These are phyloP conservation scores for Solanum appendiculatum DNA, from an alignment of 257 asterid species.

Conservation along the genomic window DNA sequence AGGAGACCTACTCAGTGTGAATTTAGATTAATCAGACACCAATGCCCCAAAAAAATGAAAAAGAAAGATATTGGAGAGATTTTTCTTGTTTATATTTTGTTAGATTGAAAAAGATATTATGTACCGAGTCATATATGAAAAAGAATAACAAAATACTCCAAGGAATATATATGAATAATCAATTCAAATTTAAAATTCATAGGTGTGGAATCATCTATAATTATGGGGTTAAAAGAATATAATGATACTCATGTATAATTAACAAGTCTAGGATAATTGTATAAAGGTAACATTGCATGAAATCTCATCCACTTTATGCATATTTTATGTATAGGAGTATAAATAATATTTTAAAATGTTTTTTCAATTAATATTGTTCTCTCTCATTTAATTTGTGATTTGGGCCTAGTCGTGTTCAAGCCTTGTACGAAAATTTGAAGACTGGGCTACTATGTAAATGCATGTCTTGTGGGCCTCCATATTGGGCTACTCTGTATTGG, in stretches of 20 bases:
- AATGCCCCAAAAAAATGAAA: too few relatives aligned
- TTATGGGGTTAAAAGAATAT: not conserved
- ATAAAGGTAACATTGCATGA: not conserved
- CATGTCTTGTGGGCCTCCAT: not conserved
- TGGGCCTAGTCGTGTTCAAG: not conserved
- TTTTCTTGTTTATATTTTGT: not conserved
- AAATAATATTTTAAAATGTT: not conserved
- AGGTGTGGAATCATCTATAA: not conserved
- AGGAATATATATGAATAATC: not conserved
- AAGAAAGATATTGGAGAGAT: too few relatives aligned
- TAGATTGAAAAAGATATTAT: accelerated
- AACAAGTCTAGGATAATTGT: not conserved
- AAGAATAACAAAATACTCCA: not conserved
- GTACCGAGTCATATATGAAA: too few relatives aligned
- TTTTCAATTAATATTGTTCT: not conserved
- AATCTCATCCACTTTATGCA: not conserved
- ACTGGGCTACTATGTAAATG: too few relatives aligned
- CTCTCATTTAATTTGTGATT: not conserved
- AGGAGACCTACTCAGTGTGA: not conserved
- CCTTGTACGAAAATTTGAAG: too few relatives aligned
- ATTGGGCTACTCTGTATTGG: not conserved
- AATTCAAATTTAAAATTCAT: not conserved
- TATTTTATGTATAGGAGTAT: not conserved
- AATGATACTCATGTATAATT: not conserved
- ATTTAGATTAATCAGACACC: not conserved